Base-by-base conservation (phyloP, 2,329 filamentous ascomycete genomes). In the Talaromyces pinophilus region DNA sequence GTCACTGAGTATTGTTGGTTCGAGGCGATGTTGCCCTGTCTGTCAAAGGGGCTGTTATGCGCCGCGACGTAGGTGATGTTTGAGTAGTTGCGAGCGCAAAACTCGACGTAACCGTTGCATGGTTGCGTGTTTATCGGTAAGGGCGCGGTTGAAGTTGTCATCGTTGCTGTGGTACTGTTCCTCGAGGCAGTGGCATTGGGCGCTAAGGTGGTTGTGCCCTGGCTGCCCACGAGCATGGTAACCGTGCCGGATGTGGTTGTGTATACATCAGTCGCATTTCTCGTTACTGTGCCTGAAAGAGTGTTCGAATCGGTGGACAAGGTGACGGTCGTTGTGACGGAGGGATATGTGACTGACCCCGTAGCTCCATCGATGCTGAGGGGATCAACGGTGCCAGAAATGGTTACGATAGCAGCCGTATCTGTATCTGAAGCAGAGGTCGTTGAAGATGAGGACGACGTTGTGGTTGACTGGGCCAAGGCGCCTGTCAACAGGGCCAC, bases 41-140 rank as follows among this genome's bases (percentile, higher is more conserved):
- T 82, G 48, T 89, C 84, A 75, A 96, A 96, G 11, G 91, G 91
- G 50, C 90, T 92, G 81, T 96, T 96, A 80, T 96, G 92, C 19
- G 89, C 88, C 22, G 86, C 88, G 1, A 96, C 86, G 72, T 91
- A 84, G 65, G 91, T 93, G 77, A 95, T 89, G 76, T 95, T 93
- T 82, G 89, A 88, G 78, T 93, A 96, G 71, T 87, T 88, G 67
- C 91, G 86, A 5, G 79, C 80, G 81, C 92, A 96, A 72, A 95
- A 88, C 77, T 94, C 91, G 28, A 89, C 79, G 71, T 91, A 88
- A 76, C 88, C 88, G 78, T 96, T 96, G 83, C 92, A 96, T 4
- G 91, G 88, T 67, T 88, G 87, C 0, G 90, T 93, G 77, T 93
- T 94, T 55, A 85, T 86, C 0, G 88, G 83, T 61, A 75, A 79